Conservation (phyloP, 2,329 filamentous ascomycete genomes). For the Magnaporthiopsis poae region DNA sequence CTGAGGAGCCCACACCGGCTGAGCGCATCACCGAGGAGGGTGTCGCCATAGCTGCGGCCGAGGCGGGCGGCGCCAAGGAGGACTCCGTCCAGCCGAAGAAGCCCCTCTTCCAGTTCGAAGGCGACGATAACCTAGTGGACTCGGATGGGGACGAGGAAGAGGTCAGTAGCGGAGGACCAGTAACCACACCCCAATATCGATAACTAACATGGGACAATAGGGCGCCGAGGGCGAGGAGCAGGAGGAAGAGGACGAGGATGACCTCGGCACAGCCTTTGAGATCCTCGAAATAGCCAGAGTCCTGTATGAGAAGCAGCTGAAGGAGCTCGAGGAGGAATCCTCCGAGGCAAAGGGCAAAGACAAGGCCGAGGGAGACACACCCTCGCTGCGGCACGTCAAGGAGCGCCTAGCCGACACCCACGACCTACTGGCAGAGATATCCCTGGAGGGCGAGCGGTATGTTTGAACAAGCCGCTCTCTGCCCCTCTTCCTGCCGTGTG, state of each 20-base stretch:
- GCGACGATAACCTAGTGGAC: slow-evolving; percentile 86
- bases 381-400: slow-evolving; percentile 52
- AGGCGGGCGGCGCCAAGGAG: slow-evolving; percentile 33
- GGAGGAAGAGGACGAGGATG: slow-evolving; percentile 56
- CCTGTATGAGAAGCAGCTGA: slow-evolving; percentile 49
- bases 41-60: slow-evolving; percentile 32
- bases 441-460: slow-evolving; percentile 83
- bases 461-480: slow-evolving; percentile 11
- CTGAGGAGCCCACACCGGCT: slow-evolving; percentile 21
- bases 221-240: slow-evolving; percentile 32
- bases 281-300: slow-evolving; percentile 72
- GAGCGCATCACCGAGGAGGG: slow-evolving; percentile 35
- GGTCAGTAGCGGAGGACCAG: slow-evolving; percentile 15
- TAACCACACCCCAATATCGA: background rate
- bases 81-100: slow-evolving; percentile 44
- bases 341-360: slow-evolving; percentile 29
- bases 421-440: slow-evolving; percentile 89
- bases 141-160: slow-evolving; percentile 63
- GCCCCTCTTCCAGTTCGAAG: slow-evolving; percentile 80
- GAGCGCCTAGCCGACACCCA: slow-evolving; percentile 87
- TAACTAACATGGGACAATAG: slow-evolving; percentile 5
- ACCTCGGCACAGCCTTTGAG: slow-evolving; percentile 70
- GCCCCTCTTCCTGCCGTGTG: background rate
- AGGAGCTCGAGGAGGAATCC: slow-evolving; percentile 30
- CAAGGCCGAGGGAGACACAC: slow-evolving; percentile 28